Evolutionary conservation across 2,329 filamentous ascomycete genomes (phyloP), one percentile per base, ranked within the genome.

Genomic region (Phialophora verrucosa): DNA sequence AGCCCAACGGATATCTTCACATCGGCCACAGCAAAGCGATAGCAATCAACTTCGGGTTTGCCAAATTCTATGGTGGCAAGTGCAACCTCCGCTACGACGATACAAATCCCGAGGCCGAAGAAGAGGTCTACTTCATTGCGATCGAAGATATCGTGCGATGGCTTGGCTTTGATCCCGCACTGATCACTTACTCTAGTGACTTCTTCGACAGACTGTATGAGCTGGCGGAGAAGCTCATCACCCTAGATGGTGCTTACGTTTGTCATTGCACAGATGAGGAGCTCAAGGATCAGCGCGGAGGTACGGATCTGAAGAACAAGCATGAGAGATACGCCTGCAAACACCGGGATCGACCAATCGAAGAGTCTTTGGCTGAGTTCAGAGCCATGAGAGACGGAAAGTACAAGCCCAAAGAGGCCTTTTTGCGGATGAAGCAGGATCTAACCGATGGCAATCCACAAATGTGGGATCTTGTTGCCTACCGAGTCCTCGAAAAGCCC

Each of bases 21-120:
- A 91, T 98, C 72, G 94, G 94, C 23, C 95, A 98, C 76, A 91
- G 91, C 71, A 98, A 98, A 82, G 94, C 95, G 25, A 97, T 98
- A 77, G 90, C 92, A 0, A 88, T 98, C 78, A 97, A 98, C 80
- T 98, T 98, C 80, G 94, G 94, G 6, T 98, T 97, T 77, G 94
- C 95, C 14, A 88, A 87, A 75, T 88, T 89, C 75, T 91, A 96
- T 76, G 90, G 90, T 42, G 94, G 94, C 65, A 83, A 89, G 68
- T 91, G 88, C 78, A 90, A 90, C 74, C 79, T 93, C 68, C 86
- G 94, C 73, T 97, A 91, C 77, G 95, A 98, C 77, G 95, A 98
- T 74, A 98, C 95, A 14, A 98, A 98, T 77, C 95, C 95, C 1
- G 92, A 93, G 70, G 91, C 91, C 55, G 95, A 98, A 78, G 91